Conservation (phyloP, 768 basidiomycete genomes). For the Naematelia aurantialba region DNA sequence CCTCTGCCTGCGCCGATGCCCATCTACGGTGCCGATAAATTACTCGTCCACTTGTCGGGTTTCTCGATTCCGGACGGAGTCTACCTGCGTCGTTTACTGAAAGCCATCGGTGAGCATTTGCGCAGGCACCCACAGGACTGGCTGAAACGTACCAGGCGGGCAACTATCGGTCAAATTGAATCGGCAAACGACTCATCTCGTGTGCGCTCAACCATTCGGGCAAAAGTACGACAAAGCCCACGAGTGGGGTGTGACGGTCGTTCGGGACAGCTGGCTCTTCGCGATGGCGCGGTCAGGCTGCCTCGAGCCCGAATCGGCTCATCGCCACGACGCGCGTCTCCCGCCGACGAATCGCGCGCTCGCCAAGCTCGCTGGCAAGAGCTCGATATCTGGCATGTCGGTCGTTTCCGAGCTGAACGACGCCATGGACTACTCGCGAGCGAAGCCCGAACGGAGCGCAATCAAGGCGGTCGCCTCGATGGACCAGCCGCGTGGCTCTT, state of each 20-base stretch:
- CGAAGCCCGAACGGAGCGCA: neutral
- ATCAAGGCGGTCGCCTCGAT: neutral
- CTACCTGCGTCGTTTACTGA: constrained; percentile 64
- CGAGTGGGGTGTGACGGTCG: constrained; percentile 74
- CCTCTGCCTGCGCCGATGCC: constrained; percentile 64
- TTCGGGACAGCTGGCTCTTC: constrained; percentile 67
- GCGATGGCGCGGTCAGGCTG: constrained; percentile 58
- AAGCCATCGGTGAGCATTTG: constrained; percentile 60
- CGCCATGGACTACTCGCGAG: neutral
- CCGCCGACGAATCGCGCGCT: neutral
- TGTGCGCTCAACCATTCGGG: constrained; percentile 69
- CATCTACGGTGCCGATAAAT: constrained; percentile 60
- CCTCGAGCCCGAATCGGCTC: constrained; percentile 19
- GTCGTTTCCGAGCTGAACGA: constrained; percentile 17
- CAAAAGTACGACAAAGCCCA: constrained; percentile 72
- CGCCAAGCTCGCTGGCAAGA: neutral
- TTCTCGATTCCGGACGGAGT: constrained; percentile 64
- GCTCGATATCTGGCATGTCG: constrained; percentile 9
- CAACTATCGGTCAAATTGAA: constrained; percentile 56
- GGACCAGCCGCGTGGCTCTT: too few relatives aligned
- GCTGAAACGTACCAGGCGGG: constrained; percentile 57
- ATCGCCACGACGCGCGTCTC: constrained; percentile 9
- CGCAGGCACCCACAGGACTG: too few relatives aligned
- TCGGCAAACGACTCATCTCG: constrained; percentile 65
- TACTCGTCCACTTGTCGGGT: constrained; percentile 70